A percentile compares a stretch with the other conserved stretches of the same genome.
phyloP scores from a whole-genome alignment of 1,139 yeast genomes.

The Hemisphaericaspora subhashii region DNA sequence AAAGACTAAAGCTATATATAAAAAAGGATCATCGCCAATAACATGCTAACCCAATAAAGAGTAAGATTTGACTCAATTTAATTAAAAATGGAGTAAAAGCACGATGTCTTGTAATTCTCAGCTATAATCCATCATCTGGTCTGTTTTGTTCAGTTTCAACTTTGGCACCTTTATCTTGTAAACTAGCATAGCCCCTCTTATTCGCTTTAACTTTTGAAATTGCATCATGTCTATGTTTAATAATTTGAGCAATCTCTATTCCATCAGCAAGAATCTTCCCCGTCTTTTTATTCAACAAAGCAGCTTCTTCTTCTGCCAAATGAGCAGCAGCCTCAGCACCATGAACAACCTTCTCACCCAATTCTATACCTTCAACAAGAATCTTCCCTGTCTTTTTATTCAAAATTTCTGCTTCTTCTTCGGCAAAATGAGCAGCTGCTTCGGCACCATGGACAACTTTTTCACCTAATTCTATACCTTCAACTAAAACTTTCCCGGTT shows the following conservation, averaged over 20 bases:
- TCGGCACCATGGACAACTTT: constrained; percentile 16
- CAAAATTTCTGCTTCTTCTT: constrained; percentile 19
- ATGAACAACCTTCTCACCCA: constrained; percentile 25
- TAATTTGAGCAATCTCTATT: constrained; percentile 23
- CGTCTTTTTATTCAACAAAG: constrained; percentile 23
- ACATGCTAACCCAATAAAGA: not conserved
- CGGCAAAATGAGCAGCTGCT: constrained; percentile 27
- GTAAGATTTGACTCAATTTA: not conserved
- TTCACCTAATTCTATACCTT: constrained; percentile 34
- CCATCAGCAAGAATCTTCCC: constrained; percentile 32
- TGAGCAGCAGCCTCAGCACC: constrained; percentile 22
- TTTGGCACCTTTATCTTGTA: constrained; percentile 46
- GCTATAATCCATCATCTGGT: constrained; percentile 43
- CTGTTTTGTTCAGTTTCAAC: constrained; percentile 46
- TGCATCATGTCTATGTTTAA: constrained; percentile 15
- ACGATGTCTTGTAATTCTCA: not conserved
- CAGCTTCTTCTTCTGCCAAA: constrained; percentile 27
- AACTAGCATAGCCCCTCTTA: constrained; percentile 34
- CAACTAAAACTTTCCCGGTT: constrained; percentile 38
- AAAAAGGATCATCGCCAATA: not conserved
- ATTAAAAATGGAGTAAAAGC: not conserved
- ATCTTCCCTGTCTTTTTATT: constrained; percentile 33
- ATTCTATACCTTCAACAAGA: constrained; percentile 35
- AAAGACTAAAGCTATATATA: not conserved
- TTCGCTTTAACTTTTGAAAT: constrained; percentile 26